Base-by-base conservation (phyloP, 2,329 filamentous ascomycete species). In the Alternaria sp. region DNA sequence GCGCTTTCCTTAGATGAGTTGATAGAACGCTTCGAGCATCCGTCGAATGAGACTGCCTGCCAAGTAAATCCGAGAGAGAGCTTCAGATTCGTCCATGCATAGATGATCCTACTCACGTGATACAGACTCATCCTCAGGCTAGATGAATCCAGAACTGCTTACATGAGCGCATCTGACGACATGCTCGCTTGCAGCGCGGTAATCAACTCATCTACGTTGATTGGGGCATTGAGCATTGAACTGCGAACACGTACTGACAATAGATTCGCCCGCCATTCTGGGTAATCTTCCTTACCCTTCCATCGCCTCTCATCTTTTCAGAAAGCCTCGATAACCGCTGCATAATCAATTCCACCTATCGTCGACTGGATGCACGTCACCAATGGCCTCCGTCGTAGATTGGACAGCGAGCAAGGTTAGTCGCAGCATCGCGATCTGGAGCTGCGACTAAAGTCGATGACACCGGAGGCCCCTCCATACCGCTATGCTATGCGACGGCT, bases 301-400 rank as follows among this genome's bases (percentile, higher is more conserved):
- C 30, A 33, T 1, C 1, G 30, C 30, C 41, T 43, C 49, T 57
- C 49, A 47, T 30, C 43, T 58, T 56, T 67, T 70, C 53, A 43
- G 54, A 58, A 72, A 53, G 55, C 63, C 74, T 72, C 69, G 75
- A 75, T 77, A 76, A 71, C 75, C 75, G 75, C 75, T 67, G 67
- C 62, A 68, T 71, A 66, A 66, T 50, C 37, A 65, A 65, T 49
- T 33, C 66, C 66, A 66, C 61, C 59, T 58, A 30, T 54, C 55
- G 66, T 58, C 67, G 58, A 67, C 64, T 65, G 63, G 66, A 73
- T 71, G 71, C 74, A 75, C 72, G 73, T 75, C 74, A 74, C 66
- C 59, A 63, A 59, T 57, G 41, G 54, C n/a, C 50, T 33, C 57
- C 25, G 53, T 51, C 59, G 58, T 54, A 64, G 65, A 66, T 66